A percentile compares a stretch with the other conserved stretches of the same genome.
These are phyloP conservation scores for Stephania japonica DNA, from an alignment of 164 flowering plant genomes.

Conservation along the genomic window DNA sequence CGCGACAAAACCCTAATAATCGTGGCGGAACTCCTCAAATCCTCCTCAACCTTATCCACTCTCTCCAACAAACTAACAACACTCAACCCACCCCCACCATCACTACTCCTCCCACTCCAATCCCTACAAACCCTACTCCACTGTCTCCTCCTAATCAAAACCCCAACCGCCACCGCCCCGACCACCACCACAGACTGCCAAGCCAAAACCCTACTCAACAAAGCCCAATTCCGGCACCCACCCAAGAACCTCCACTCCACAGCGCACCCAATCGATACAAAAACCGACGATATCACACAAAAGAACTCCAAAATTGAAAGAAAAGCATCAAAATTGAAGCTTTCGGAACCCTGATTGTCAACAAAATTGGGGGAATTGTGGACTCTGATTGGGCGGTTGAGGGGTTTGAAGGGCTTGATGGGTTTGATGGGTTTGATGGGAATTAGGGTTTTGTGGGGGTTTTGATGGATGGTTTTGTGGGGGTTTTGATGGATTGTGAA, in stretches of 20 bases:
- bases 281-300: constrained; percentile 46
- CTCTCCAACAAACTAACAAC: constrained; percentile 53
- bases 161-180: constrained; percentile 50
- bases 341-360: constrained; percentile 7
- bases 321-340: constrained; percentile 37
- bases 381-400: constrained; percentile 11
- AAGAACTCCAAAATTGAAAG: constrained; percentile 49
- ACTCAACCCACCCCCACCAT: not conserved
- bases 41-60: constrained; percentile 88
- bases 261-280: constrained; percentile 38
- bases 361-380: constrained; percentile 18
- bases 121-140: constrained; percentile 56
- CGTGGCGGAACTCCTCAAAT: constrained; percentile 48
- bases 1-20: constrained; percentile 63
- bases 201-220: constrained; percentile 30
- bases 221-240: constrained; percentile 22
- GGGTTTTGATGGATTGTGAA: not conserved
- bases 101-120: constrained; percentile 10
- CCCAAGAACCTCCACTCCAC: constrained; percentile 31
- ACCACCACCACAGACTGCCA: constrained; percentile 48
- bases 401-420: not conserved
- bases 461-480: not conserved
- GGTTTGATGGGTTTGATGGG: constrained; percentile 2
- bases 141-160: constrained; percentile 61
- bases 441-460: not conserved